phyloP scores from a whole-genome alignment of 306 rosid genomes.

The Bauhinia variegata region DNA sequence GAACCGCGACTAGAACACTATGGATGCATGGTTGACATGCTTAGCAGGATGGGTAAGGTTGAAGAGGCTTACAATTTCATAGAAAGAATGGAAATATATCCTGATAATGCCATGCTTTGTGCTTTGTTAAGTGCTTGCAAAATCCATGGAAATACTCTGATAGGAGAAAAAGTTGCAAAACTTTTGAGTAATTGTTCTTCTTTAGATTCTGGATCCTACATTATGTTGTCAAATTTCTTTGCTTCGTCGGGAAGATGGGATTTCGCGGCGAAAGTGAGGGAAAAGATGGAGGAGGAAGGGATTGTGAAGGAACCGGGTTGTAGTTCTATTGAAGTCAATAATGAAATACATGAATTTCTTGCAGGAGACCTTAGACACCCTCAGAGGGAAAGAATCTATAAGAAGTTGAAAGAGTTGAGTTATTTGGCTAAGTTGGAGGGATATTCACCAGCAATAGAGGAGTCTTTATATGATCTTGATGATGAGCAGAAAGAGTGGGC shows the following conservation, averaged over 20 bases:
- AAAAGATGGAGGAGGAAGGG: constrained; percentile 49
- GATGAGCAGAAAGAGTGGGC: constrained; percentile 49
- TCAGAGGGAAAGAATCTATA: constrained; percentile 44
- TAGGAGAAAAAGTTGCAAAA: constrained; percentile 50
- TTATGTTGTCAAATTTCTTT: constrained; percentile 48
- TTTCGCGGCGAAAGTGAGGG: constrained; percentile 38
- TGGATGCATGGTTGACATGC: constrained; percentile 62
- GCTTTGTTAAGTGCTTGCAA: constrained; percentile 58
- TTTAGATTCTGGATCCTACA: constrained; percentile 51
- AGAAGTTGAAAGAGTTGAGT: constrained; percentile 42
- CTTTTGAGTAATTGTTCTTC: constrained; percentile 36
- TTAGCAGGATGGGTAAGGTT: constrained; percentile 50
- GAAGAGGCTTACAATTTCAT: constrained; percentile 50
- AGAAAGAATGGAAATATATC: constrained; percentile 29
- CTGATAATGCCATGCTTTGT: constrained; percentile 52
- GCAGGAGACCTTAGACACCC: constrained; percentile 55
- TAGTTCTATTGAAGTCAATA: constrained; percentile 57
- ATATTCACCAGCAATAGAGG: constrained; percentile 44
- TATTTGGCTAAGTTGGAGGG: constrained; percentile 43
- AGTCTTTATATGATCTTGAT: constrained; percentile 47
- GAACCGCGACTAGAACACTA: constrained; percentile 50
- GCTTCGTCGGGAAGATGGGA: constrained; percentile 53
- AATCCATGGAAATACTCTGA: constrained; percentile 39
- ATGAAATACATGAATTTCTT: constrained; percentile 52
- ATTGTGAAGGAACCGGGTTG: constrained; percentile 55